Evolutionary conservation across 2,329 filamentous ascomycete genomes (phyloP), one percentile per base, ranked within the genome.

Genomic region (Periconia sp.): DNA sequence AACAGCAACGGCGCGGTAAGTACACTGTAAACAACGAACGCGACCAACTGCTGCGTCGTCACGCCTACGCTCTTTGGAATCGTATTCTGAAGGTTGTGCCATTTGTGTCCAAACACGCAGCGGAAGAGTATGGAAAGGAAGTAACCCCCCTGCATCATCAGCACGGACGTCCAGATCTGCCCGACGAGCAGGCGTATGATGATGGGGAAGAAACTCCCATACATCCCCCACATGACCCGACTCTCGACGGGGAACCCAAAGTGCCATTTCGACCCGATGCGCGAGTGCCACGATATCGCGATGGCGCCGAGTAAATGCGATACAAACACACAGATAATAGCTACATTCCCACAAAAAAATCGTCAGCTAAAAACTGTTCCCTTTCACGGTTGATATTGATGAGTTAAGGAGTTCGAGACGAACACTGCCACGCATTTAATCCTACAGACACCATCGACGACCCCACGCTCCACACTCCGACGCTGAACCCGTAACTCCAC

Each of bases 121-220:
- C 70, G 64, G 18, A 76, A 54, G 5, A 70, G 56, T 23, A 75
- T 70, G 31, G 61, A 58, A 48, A 70, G 55, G 41, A 74, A 55
- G 47, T 68, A 67, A 6, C 69, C 65, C 14, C 68, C 72, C 30
- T 54, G 52, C 52, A 53, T 54, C 49, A 73, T 71, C 56, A 74
- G 66, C 10, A 68, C 73, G 11, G 69, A 68, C 49, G 70, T 69
- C 55, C 71, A 75, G 55, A 74, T 68, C 33, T 70, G 58, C 6
- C 65, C 66, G 1, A 74, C 70, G 1, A 68, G 55, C 9, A 60
- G 57, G 6, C 65, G 57, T 19, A 68, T 64, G 50, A 69, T 62
- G 49, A 76, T 65, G 56, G 76, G 75, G 19, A 70, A 67, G 45
- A 68, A 68, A 1, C 66, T 63, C 40, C 71, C 73, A 18, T 63